phyloP scores from a whole-genome alignment of 202 grass and related monocot species.

The Setaria viridis region DNA sequence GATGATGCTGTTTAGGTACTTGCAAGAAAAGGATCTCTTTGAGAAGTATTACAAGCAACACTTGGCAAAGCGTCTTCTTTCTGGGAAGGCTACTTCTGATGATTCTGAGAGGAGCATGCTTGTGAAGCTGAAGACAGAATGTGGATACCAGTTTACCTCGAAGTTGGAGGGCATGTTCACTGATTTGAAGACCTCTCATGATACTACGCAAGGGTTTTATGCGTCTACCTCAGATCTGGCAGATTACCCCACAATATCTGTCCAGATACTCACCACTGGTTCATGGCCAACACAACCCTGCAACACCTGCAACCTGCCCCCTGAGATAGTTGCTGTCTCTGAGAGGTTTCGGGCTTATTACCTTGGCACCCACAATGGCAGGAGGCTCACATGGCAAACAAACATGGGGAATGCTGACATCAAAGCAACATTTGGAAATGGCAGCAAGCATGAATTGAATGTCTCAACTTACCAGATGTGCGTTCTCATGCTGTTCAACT shows the following conservation, averaged over 20 bases:
- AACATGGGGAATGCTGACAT: constrained; percentile 88
- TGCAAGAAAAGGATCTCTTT: constrained; percentile 84
- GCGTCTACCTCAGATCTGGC: constrained; percentile 42
- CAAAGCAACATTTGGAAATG: constrained; percentile 78
- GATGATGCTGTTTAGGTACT: constrained; percentile 77
- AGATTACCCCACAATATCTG: constrained; percentile 59
- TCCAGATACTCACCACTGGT: constrained; percentile 82
- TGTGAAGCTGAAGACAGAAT: constrained; percentile 76
- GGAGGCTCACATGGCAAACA: constrained; percentile 86
- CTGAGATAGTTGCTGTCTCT: constrained; percentile 67
- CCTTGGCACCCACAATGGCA: constrained; percentile 85
- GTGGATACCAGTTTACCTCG: constrained; percentile 77
- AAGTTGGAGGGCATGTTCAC: constrained; percentile 88
- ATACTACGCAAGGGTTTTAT: constrained; percentile 72
- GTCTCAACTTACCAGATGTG: constrained; percentile 96
- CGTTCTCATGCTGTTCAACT: constrained; percentile 80
- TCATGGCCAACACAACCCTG: constrained; percentile 80
- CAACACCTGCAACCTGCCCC: constrained; percentile 68
- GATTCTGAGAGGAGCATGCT: constrained; percentile 79
- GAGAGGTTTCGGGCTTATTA: constrained; percentile 81
- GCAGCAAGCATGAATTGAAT: constrained; percentile 81
- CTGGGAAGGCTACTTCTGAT: constrained; percentile 55
- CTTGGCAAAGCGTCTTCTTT: constrained; percentile 74
- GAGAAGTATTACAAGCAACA: constrained; percentile 89
- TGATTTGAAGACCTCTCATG: constrained; percentile 76